Base-by-base conservation (phyloP, 805 yeast genomes). In the Phaffomyces antillensis region DNA sequence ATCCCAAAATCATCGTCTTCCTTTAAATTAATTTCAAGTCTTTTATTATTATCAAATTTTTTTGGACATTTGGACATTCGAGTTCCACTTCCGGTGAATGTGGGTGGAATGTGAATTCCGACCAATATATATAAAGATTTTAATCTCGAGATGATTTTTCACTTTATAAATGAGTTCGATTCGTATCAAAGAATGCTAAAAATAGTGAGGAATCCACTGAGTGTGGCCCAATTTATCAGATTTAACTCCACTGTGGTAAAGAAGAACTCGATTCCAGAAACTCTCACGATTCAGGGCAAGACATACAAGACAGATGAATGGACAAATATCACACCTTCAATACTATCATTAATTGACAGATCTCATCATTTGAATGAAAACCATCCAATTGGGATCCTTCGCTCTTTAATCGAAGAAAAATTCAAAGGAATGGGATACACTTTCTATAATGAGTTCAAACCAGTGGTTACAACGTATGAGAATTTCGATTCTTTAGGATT, bases 401-500 rank as follows among this genome's bases (percentile, higher is more conserved):
- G 89, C 39, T 71, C 76, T 18, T 68, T 90, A 49, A 79, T 93
- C 37, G 95, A 90, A 60, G 64, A 62, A 16, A 78, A 82, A 48
- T 79, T 93, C 60, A 54, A 70, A 17, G 76, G 75, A 0, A 64
- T 83, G 39, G 95, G 89, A 2, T 81, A 82, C 60, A 83, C 95
- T 0, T 80, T 81, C 53, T 88, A 82, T 65, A 86, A 83, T 59
- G 76, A 86, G 46, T 87, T 89, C 65, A 71, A 75, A 48, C 96
- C 99, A 0, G 85, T 78, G 1, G 99, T 93, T 1, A 72, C 90
- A 3, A 83, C 79, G 2, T 76, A 70, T 57, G 86, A 91, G 58
- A 93, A 93, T 61, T 93, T 93, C 59, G 99, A 93, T 61, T 86
- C 84, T 2, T 72, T 93, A 33, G 97, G 95, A 0, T 91, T 93